Evolutionary conservation across 2,329 filamentous ascomycete genomes (phyloP).

Genomic region (Fonsecaea erecta): DNA sequence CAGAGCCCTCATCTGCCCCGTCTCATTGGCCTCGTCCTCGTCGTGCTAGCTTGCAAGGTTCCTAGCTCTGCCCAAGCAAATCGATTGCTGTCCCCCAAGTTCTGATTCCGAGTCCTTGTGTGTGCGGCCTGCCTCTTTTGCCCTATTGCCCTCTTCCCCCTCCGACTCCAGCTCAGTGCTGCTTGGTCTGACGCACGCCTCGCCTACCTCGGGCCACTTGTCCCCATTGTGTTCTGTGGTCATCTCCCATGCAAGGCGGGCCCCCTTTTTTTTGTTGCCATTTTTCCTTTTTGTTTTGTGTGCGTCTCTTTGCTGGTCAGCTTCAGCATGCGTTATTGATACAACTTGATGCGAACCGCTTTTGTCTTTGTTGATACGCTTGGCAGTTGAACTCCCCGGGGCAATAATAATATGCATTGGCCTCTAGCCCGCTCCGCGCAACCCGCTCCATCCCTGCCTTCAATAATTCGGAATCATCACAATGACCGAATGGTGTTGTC

Average conservation of each 20-base stretch:
- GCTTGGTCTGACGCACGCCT: slow-evolving; percentile 16
- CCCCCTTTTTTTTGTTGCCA: neutral
- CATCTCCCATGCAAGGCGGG: neutral
- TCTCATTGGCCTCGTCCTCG: neutral
- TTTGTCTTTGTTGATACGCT: neutral
- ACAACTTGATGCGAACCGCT: neutral
- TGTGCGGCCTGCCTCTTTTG: neutral
- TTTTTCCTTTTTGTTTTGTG: neutral
- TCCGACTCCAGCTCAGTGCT: neutral
- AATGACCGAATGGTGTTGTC: neutral
- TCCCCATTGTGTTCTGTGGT: neutral
- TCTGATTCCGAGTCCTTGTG: slow-evolving; percentile 5
- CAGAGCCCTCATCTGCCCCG: neutral
- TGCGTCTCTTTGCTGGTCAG: neutral
- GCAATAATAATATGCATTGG: neutral
- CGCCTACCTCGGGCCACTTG: slow-evolving; percentile 15
- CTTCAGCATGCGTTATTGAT: neutral
- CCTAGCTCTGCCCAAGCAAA: slow-evolving; percentile 1
- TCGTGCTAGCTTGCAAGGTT: neutral
- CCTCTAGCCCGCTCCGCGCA: neutral
- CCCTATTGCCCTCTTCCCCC: neutral
- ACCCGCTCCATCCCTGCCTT: neutral
- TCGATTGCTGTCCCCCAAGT: neutral
- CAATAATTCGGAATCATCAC: neutral
- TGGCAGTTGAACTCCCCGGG: neutral